phyloP scores from a whole-genome alignment of 1,284 basidiomycete species.

The Marasmius tenuissimus region DNA sequence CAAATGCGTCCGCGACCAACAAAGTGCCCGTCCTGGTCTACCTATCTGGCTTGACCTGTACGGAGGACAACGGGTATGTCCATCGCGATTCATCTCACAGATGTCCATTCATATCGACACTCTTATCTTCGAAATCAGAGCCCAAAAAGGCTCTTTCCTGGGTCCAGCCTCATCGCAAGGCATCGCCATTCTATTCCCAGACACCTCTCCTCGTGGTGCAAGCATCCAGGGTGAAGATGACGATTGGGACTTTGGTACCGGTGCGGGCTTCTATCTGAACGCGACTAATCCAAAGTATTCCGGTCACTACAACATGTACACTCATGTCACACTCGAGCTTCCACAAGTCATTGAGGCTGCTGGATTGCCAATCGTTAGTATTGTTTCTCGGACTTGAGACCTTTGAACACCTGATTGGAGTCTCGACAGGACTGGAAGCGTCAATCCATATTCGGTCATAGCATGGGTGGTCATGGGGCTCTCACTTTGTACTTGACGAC shows the following conservation, averaged over 20 bases:
- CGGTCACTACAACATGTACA: constrained; percentile 91
- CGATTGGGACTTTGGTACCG: constrained; percentile 93
- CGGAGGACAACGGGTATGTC: constrained; percentile 87
- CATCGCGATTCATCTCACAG: neutral
- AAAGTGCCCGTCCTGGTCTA: constrained; percentile 88
- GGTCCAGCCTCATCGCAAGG: constrained; percentile 78
- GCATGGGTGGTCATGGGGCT: constrained; percentile 95
- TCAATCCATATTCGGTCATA: constrained; percentile 83
- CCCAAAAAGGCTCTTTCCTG: constrained; percentile 88
- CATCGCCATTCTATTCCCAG: constrained; percentile 93
- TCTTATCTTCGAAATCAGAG: constrained; percentile 38
- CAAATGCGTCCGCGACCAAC: constrained; percentile 43
- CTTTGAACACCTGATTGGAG: neutral
- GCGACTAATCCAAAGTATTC: constrained; percentile 80
- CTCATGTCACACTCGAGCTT: constrained; percentile 80
- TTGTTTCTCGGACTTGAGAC: constrained; percentile 11
- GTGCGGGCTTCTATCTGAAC: constrained; percentile 93
- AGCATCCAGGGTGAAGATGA: constrained; percentile 86
- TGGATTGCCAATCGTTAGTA: constrained; percentile 62
- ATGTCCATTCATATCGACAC: constrained; percentile 2
- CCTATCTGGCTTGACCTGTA: constrained; percentile 93
- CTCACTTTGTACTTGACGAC: constrained; percentile 87
- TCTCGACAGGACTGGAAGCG: constrained; percentile 60
- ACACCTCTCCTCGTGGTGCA: constrained; percentile 94
- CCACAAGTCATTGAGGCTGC: constrained; percentile 74